Percentiles rank a stretch among this genome's conserved stretches.
Conservation (phyloP, 257 asterid species). For the Parsonsia alboflavescens region DNA sequence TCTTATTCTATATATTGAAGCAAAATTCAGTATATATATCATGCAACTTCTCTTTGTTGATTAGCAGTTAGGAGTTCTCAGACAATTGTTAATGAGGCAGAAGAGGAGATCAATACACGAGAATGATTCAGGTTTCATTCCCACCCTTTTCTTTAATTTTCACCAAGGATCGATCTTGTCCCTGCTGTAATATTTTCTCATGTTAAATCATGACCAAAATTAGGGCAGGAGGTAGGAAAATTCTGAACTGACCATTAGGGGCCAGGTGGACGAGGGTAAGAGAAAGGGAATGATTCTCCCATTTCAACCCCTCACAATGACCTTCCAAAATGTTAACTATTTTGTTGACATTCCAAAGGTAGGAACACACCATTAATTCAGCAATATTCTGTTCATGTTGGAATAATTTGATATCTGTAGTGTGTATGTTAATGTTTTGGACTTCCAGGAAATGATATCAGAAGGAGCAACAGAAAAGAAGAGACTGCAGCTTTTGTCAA, state of each 20-base stretch:
- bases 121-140: conserved; percentile 31
- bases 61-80: conserved; percentile 63
- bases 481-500: conserved; percentile 70
- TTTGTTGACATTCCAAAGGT: conserved; percentile 94
- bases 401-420: conserved; percentile 1
- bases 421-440: not conserved
- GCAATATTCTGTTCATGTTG: not conserved
- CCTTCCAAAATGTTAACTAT: conserved; percentile 78
- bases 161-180: not conserved
- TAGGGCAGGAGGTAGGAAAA: conserved; percentile 34
- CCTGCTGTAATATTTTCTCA: not conserved
- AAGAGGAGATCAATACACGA: conserved; percentile 23
- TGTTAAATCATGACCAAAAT: conserved; percentile 10
- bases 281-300: conserved; percentile 91
- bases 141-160: conserved; percentile 14
- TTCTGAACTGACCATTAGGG: conserved; percentile 15
- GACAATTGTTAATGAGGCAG: conserved; percentile 42
- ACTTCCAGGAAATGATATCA: conserved; percentile 63
- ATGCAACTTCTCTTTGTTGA: conserved; percentile 14
- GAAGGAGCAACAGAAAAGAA: conserved; percentile 65
- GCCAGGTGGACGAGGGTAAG: conserved; percentile 20
- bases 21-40: not conserved
- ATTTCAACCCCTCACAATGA: conserved; percentile 75
- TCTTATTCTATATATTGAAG: too few species aligned
- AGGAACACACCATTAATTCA: too few species aligned